Conservation (phyloP, 768 basidiomycete genomes). For the Phylloporus sp. region DNA sequence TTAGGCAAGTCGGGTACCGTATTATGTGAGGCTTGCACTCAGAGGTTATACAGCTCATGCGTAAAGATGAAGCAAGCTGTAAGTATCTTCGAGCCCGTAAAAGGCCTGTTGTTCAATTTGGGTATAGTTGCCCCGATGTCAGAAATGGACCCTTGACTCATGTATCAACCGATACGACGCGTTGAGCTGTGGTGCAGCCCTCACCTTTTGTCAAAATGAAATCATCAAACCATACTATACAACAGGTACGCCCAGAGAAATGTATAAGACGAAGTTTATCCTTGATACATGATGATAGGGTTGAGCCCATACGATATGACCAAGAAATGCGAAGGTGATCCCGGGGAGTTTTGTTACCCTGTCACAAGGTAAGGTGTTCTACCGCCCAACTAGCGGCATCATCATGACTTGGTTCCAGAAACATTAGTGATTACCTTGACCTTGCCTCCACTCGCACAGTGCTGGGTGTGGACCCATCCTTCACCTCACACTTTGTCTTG, state of each 20-base stretch:
- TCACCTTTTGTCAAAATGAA: conserved; percentile 59
- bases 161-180: conserved; percentile 69
- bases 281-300: conserved; percentile 22
- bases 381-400: not conserved
- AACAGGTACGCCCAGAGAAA: conserved; percentile 29
- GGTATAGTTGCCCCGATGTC: conserved; percentile 66
- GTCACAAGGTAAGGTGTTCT: conserved; percentile 37
- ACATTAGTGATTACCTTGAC: conserved; percentile 61
- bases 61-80: conserved; percentile 43
- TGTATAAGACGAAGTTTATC: conserved; percentile 1
- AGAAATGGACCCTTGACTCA: conserved; percentile 48
- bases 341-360: conserved; percentile 56
- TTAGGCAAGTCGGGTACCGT: conserved; percentile 10
- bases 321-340: conserved; percentile 50
- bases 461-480: conserved; percentile 59
- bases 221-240: conserved; percentile 24
- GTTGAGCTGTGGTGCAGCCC: conserved; percentile 65
- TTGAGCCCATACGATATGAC: conserved; percentile 70
- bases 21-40: not conserved
- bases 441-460: conserved; percentile 46
- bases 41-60: conserved; percentile 26
- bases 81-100: conserved; percentile 2
- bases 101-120: not conserved
- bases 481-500: conserved; percentile 38
- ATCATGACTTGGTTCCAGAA: conserved; percentile 32